Evolutionary conservation across 2,329 filamentous ascomycete species (phyloP).

Genomic region (Bipolaris oryzae): DNA sequence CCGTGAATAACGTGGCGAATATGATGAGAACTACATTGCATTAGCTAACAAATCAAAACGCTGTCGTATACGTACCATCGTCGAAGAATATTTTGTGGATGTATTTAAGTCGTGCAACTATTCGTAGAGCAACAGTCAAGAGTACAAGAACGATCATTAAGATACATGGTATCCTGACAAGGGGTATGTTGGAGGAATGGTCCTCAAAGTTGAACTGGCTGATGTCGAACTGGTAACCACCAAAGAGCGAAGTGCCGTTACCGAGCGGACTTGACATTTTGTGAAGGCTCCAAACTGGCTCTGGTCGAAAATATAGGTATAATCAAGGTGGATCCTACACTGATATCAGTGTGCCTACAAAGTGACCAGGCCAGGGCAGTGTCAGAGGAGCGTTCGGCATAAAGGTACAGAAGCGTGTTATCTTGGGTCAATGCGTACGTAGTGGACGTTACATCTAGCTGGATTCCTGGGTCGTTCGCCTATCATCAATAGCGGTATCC

Average conservation of each 20-base stretch:
- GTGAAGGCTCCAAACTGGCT: background rate
- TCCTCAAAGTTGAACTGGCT: conserved; percentile 32
- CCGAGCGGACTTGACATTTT: conserved; percentile 6
- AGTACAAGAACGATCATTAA: conserved; percentile 29
- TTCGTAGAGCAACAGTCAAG: conserved; percentile 26
- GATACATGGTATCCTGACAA: conserved; percentile 23
- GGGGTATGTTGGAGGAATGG: conserved; percentile 21
- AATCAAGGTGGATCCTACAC: background rate
- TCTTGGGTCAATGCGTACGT: background rate
- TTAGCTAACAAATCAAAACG: background rate
- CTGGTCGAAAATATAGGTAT: background rate
- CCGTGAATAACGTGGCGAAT: conserved; percentile 30
- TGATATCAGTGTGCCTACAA: background rate
- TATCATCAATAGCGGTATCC: background rate
- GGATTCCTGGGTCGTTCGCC: background rate
- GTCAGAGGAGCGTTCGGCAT: background rate
- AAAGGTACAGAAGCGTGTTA: background rate
- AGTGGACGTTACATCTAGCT: background rate
- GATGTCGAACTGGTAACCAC: conserved; percentile 24
- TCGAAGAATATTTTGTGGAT: conserved; percentile 33
- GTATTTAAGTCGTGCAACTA: conserved; percentile 28
- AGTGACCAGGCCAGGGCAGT: background rate
- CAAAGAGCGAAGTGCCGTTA: conserved; percentile 8
- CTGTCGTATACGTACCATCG: conserved; percentile 23
- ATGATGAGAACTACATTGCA: conserved; percentile 28